Conservation (phyloP, 169 alveolate genomes). For the Cryptosporidium meleagridis region DNA sequence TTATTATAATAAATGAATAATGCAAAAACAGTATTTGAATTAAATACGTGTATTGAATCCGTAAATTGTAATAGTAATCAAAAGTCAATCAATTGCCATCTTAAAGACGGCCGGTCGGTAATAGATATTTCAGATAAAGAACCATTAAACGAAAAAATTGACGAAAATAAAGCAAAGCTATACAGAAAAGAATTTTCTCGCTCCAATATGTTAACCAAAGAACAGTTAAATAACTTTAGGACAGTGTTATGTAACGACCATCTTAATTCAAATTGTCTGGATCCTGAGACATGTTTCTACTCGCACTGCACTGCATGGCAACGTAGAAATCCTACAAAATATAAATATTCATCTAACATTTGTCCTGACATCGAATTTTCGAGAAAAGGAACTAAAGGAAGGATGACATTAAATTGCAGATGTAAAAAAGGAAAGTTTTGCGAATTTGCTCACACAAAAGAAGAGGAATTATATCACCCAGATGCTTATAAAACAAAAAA, state of each 20-base stretch:
- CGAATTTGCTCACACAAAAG: slow-evolving; percentile 65
- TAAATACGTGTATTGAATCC: background rate
- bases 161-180: background rate
- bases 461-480: slow-evolving; percentile 71
- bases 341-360: slow-evolving; percentile 33
- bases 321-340: slow-evolving; percentile 63
- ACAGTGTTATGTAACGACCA: slow-evolving; percentile 63
- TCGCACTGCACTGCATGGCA: slow-evolving; percentile 75
- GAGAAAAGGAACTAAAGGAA: slow-evolving; percentile 62
- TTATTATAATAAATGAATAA: background rate
- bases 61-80: background rate
- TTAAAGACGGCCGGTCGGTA: background rate
- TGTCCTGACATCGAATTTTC: slow-evolving; percentile 64
- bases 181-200: background rate
- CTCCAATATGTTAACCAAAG: slow-evolving; percentile 9
- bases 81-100: background rate
- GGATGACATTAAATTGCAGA: slow-evolving; percentile 45
- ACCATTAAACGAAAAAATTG: background rate
- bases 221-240: slow-evolving; percentile 38
- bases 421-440: slow-evolving; percentile 64
- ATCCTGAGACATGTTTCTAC: slow-evolving; percentile 66
- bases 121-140: background rate
- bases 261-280: slow-evolving; percentile 52
- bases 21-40: background rate
- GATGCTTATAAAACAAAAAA: slow-evolving; percentile 52